Conservation (phyloP, 2,329 filamentous ascomycete genomes). For the Aspergillus luchuensis region DNA sequence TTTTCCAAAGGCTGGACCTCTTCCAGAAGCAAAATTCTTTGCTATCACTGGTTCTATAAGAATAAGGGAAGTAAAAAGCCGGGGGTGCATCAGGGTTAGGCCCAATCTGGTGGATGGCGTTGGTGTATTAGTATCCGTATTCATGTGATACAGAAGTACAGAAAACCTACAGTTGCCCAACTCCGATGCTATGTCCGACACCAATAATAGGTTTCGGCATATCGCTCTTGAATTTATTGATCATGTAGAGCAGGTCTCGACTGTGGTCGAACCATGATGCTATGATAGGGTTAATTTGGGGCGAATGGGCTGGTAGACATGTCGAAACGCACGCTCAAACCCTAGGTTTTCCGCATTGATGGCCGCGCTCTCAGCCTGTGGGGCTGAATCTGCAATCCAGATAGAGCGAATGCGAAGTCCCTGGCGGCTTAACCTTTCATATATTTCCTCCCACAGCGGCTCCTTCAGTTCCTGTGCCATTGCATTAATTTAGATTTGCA, state of each 20-base stretch:
- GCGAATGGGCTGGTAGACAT: neutral
- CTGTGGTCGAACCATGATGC: slow-evolving; percentile 78
- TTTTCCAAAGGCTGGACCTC: neutral
- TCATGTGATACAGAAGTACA: no score
- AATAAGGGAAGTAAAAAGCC: slow-evolving; percentile 70
- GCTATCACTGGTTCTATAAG: slow-evolving; percentile 64
- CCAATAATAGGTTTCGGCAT: slow-evolving; percentile 77
- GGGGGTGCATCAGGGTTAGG: slow-evolving; percentile 71
- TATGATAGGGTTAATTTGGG: slow-evolving; percentile 31
- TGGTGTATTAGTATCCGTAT: neutral
- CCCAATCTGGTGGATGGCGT: slow-evolving; percentile 46
- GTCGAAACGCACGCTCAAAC: slow-evolving; percentile 66
- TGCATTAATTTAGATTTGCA: neutral
- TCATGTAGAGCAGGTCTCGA: slow-evolving; percentile 76
- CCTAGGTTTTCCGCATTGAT: slow-evolving; percentile 73
- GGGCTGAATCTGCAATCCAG: slow-evolving; percentile 78
- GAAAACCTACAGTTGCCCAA: slow-evolving; percentile 55
- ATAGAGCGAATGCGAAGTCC: slow-evolving; percentile 57
- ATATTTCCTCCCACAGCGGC: slow-evolving; percentile 7
- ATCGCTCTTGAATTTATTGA: slow-evolving; percentile 68
- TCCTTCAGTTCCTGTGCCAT: slow-evolving; percentile 14
- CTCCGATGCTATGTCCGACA: slow-evolving; percentile 85
- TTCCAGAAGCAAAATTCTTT: neutral
- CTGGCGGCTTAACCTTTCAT: slow-evolving; percentile 46
- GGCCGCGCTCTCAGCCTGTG: slow-evolving; percentile 72